phyloP scores from a whole-genome alignment of 148 eudicot genomes.

The Dysphania ambrosioides region DNA sequence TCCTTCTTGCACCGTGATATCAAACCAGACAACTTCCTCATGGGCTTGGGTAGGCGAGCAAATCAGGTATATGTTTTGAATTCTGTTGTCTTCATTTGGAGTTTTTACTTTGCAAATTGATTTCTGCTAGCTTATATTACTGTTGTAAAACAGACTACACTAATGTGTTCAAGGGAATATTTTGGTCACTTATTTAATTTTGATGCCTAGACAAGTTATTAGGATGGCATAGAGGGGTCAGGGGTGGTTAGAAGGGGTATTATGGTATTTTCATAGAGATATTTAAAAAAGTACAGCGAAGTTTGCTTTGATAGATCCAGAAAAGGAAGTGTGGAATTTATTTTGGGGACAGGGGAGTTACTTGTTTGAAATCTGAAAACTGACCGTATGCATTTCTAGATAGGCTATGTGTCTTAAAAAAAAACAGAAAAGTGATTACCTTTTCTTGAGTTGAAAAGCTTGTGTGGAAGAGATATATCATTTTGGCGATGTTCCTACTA shows the following conservation, averaged over 20 bases:
- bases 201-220: neutral
- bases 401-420: neutral
- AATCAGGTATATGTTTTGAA: conserved; percentile 55
- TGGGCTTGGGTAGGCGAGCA: conserved; percentile 95
- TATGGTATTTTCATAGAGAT: neutral
- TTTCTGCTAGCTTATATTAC: neutral
- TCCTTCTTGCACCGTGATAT: conserved; percentile 92
- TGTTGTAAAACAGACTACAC: neutral
- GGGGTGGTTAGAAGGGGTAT: neutral
- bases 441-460: neutral
- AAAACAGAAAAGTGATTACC: no score
- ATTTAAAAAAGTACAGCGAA: neutral
- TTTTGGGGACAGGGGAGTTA: neutral
- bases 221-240: neutral
- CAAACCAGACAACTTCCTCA: conserved; percentile 94
- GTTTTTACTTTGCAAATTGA: neutral
- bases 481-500: neutral
- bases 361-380: neutral
- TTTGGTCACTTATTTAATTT: neutral
- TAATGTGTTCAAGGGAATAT: neutral
- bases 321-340: neutral
- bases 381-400: neutral
- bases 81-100: neutral
- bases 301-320: neutral
- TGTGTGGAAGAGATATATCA: neutral